Base-by-base conservation (phyloP, 2,329 filamentous ascomycete genomes). In the Aspergillus brunneoviolaceus region DNA sequence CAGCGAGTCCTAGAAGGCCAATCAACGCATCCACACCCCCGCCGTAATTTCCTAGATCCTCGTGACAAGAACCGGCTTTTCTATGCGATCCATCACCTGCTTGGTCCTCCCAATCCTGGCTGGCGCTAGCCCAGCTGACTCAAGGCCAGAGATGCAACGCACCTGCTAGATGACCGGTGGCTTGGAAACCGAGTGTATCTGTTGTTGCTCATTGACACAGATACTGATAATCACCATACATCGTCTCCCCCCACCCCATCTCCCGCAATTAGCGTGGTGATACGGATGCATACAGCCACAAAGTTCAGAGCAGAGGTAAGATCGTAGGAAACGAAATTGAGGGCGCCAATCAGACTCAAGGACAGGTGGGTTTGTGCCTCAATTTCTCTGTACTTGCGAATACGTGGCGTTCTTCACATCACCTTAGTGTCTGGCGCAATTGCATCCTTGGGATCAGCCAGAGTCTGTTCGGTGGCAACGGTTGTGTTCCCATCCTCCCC, bases 371-470 rank as follows among this genome's bases (percentile, higher is more conserved):
- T 52, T 23, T 50, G 14, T 42, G 10, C 39, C 47, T 49, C 48
- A 31, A 27, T 25, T 35, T n/a, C 25, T 48, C 47, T 29, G 19
- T 14, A 21, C 21, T 19, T 9, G 49, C n/a, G 7, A 50, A 51
- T 23, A 16, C 21, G 53, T 51, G 42, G 27, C 29, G 42, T 61
- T 60, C 49, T 52, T 69, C 65, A 69, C 31, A 64, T 64, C 35
- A 51, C 54, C 42, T 57, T 57, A 14, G 14, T 47, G 49, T 60
- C 64, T 21, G 54, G 45, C 23, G 56, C 45, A 48, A 39, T 48
- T 49, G 56, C 60, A 11, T 64, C 60, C 16, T 62, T 60, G 47
- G 51, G 55, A 31, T 63, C 59, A 16, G 29, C 49, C 47, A 55
- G 21, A 47, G 48, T 51, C 51, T 59, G 55, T 33, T 65, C 64